A percentile compares a stretch with the other conserved stretches of the same genome.
phyloP scores from a whole-genome alignment of 805 yeast genomes.

The Lipomyces japonicus region DNA sequence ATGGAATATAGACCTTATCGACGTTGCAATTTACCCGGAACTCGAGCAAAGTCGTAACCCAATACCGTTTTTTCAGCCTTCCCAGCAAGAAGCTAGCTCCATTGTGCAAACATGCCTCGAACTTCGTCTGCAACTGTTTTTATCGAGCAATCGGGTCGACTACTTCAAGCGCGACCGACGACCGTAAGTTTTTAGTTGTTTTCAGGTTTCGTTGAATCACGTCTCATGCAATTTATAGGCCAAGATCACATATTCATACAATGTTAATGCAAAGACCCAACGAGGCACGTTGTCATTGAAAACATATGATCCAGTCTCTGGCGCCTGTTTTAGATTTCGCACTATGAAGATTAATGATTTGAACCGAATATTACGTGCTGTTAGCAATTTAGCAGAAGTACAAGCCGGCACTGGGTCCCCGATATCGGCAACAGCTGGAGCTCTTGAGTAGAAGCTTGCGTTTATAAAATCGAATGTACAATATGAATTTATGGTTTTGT shows the following conservation, averaged over 20 bases:
- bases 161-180: constrained; percentile 45
- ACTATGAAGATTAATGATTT: constrained; percentile 69
- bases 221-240: constrained; percentile 34
- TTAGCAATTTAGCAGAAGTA: constrained; percentile 45
- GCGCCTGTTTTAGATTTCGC: constrained; percentile 55
- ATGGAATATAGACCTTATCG: no score
- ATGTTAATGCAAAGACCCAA: constrained; percentile 30
- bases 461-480: no score
- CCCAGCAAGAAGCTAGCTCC: no score
- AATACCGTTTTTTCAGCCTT: no score
- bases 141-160: constrained; percentile 43
- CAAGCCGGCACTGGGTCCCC: constrained; percentile 35
- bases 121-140: constrained; percentile 32
- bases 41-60: no score
- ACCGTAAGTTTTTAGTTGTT: constrained; percentile 34
- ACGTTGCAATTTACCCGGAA: no score
- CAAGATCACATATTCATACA: constrained; percentile 40
- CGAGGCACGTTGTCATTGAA: constrained; percentile 46
- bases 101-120: constrained; percentile 15
- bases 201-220: constrained; percentile 11
- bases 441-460: not conserved
- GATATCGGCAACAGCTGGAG: not conserved
- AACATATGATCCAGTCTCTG: constrained; percentile 60
- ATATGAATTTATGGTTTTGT: no score
- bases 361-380: constrained; percentile 62